A percentile compares a stretch with the other conserved stretches of the same genome.
phyloP scores from a whole-genome alignment of 306 rosid genomes.

The Cucurbita moschata region DNA sequence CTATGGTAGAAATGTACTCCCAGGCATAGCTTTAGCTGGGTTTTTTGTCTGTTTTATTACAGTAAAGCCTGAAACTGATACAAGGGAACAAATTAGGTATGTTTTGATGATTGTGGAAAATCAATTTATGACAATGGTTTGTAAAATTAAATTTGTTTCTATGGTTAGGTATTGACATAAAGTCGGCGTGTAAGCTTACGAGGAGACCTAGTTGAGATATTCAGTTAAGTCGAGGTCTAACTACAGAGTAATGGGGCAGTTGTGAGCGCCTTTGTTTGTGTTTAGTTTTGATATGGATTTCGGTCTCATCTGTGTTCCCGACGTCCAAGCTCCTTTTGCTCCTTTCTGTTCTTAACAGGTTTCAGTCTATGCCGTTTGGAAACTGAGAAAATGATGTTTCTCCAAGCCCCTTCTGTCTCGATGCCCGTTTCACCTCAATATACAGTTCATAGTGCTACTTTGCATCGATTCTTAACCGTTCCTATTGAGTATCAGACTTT shows the following conservation, averaged over 20 bases:
- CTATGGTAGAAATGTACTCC: neutral
- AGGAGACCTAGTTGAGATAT: neutral
- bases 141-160: neutral
- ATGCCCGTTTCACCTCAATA: conserved; percentile 14
- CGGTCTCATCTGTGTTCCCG: neutral
- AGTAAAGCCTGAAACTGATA: neutral
- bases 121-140: neutral
- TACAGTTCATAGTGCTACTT: conserved; percentile 7
- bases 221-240: neutral
- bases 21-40: neutral
- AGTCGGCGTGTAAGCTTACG: neutral
- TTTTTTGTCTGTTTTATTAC: neutral
- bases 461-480: conserved; percentile 5
- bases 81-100: neutral
- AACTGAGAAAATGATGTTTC: conserved; percentile 18
- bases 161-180: neutral
- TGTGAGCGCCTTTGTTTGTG: neutral
- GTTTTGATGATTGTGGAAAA: neutral
- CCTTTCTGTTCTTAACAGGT: neutral
- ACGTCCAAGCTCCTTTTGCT: neutral
- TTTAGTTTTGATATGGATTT: neutral
- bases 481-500: conserved; percentile 7
- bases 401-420: conserved; percentile 20
- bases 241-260: neutral
- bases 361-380: neutral